Base-by-base conservation (phyloP, 108 stramenopile genomes). In the Skeletonema tropicum region DNA sequence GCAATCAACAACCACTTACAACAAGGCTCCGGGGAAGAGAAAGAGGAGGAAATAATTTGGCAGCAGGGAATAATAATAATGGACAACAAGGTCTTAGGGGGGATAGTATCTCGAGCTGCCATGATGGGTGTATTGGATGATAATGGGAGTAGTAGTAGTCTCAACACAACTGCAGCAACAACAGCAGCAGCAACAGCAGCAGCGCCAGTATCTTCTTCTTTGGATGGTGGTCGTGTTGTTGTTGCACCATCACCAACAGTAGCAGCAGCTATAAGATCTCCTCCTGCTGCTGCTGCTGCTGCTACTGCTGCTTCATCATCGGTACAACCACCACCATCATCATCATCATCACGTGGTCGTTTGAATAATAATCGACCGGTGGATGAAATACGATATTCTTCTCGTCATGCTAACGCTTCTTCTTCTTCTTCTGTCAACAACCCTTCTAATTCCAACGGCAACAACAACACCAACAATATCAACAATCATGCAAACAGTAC, bases 31-130 rank as follows among this genome's bases (percentile, higher is more conserved):
- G 26, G 26, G 26, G 26, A n/a, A n/a, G n/a, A 29, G 26, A n/a
- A 64, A 33, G 30, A 15, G 32, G 35, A 25, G 71, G 26, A 65
- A n/a, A n/a, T n/a, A n/a, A n/a, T n/a, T 3, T 36, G 29, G 21
- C 45, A 14, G 21, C 45, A 14, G 57, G 67, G 7, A 69, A 49
- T 57, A 39, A n/a, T n/a, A n/a, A n/a, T n/a, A n/a, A n/a, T n/a
- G n/a, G n/a, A n/a, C n/a, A 35, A 19, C 58, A 67, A 7, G 29
- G 66, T 17, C 57, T 75, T 49, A n/a, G 74, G 61, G 36, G 61
- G 61, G 17, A 8, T 38, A 21, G 61, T 38, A 6, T 33, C 36
- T 9, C 61, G 61, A 15, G 61, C 61, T 15, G 61, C 33, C 35
- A 33, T 17, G 33, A 60, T 60, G 59, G 23, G 59, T 29, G 59